These are phyloP conservation scores for Penicillium ucsense DNA, from an alignment of 495 filamentous ascomycete genomes.

Conservation along the genomic window DNA sequence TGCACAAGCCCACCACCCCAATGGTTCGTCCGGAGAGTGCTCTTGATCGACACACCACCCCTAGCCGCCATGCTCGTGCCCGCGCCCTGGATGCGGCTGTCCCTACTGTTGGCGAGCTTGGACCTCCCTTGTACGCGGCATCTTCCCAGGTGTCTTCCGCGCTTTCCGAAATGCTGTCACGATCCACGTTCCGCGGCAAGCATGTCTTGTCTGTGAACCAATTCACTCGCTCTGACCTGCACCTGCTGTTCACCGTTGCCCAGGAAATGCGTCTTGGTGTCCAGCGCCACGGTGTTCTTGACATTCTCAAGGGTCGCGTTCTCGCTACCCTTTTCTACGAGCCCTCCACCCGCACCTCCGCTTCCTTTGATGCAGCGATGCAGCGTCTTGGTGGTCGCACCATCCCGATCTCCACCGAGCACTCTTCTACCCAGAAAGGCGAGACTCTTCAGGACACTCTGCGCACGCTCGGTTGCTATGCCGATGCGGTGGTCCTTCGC, in stretches of 20 bases:
- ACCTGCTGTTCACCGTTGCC: slow-evolving; percentile 89
- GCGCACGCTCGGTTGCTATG: slow-evolving; percentile 86
- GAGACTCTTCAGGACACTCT: slow-evolving; percentile 89
- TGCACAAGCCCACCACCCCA: slow-evolving; percentile 41
- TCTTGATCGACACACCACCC: slow-evolving; percentile 37
- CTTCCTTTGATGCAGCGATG: slow-evolving; percentile 97
- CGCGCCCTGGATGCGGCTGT: slow-evolving; percentile 19
- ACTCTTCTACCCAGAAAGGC: slow-evolving; percentile 84
- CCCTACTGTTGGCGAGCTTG: slow-evolving; percentile 40
- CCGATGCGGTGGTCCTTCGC: slow-evolving; percentile 86
- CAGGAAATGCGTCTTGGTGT: slow-evolving; percentile 94
- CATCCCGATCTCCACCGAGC: slow-evolving; percentile 63
- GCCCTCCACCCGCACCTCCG: slow-evolving; percentile 89
- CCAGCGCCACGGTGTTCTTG: slow-evolving; percentile 78
- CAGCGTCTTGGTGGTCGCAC: slow-evolving; percentile 85
- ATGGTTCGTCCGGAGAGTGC: slow-evolving; percentile 37
- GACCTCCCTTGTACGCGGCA: slow-evolving; percentile 38
- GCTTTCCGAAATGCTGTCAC: slow-evolving; percentile 60
- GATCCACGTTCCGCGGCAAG: slow-evolving; percentile 73
- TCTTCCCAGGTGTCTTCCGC: slow-evolving; percentile 43
- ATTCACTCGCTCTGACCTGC: slow-evolving; percentile 76
- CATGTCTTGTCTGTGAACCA: slow-evolving; percentile 86
- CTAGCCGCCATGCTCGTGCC: slow-evolving; percentile 19
- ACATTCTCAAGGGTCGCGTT: slow-evolving; percentile 74
- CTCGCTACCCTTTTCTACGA: slow-evolving; percentile 94